phyloP scores from a whole-genome alignment of 805 yeast genomes.

The Kazachstania africana region DNA sequence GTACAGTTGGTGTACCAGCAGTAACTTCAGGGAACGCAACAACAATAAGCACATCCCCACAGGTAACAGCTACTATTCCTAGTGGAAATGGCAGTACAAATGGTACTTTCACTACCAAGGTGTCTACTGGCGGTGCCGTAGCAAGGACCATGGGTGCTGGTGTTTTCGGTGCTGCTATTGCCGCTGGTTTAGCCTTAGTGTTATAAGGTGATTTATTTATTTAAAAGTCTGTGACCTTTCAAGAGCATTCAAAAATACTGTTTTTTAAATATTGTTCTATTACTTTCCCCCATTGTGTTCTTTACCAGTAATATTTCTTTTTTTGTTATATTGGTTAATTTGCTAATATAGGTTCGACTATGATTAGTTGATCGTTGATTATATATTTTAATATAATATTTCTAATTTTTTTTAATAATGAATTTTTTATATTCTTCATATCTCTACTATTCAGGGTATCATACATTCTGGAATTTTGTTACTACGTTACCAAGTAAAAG shows the following conservation, averaged over 20 bases:
- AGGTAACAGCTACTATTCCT: conserved; percentile 31
- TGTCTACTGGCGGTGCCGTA: conserved; percentile 39
- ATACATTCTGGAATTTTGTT: no score
- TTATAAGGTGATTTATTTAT: conserved; percentile 24
- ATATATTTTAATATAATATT: no score
- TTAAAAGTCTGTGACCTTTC: neutral
- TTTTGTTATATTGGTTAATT: no score
- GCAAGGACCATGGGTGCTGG: conserved; percentile 55
- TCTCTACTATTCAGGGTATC: no score
- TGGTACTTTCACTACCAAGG: conserved; percentile 26
- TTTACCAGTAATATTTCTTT: neutral
- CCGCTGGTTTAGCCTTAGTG: conserved; percentile 60
- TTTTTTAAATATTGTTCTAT: neutral
- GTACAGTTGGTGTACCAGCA: no score
- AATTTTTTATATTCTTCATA: no score
- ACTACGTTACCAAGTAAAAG: no score
- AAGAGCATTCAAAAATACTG: neutral
- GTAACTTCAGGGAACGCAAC: no score
- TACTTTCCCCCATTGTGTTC: neutral
- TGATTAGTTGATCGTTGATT: no score
- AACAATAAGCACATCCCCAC: no score
- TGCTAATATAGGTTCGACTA: no score
- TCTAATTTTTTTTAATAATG: no score
- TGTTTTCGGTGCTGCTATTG: conserved; percentile 73
- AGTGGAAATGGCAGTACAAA: conserved; percentile 29